Conservation (phyloP, 495 filamentous ascomycete genomes). For the Mytilinidion resinicola region DNA sequence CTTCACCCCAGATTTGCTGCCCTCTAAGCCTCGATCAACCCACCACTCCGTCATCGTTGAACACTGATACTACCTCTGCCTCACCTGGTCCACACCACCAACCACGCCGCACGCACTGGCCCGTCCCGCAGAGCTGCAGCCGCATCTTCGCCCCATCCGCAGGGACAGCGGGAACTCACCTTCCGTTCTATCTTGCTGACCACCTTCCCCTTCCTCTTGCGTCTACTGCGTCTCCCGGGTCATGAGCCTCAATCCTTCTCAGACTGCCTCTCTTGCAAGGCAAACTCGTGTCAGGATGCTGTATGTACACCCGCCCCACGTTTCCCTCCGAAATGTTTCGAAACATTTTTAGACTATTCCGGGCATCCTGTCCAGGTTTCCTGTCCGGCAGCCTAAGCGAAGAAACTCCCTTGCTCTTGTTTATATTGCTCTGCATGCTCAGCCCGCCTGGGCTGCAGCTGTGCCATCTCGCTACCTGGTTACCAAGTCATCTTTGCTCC, state of each 20-base stretch:
- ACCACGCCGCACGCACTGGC: neutral
- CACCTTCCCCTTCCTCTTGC: neutral
- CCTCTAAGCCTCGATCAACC: no score
- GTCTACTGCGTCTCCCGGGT: neutral
- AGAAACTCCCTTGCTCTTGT: neutral
- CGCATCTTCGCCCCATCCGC: neutral
- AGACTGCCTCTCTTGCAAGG: no score
- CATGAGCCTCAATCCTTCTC: no score
- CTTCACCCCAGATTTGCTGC: no score
- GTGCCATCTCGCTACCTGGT: no score
- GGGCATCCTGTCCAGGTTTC: constrained; percentile 10
- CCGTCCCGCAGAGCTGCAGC: neutral
- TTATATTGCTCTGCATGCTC: constrained; percentile 10
- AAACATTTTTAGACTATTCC: constrained; percentile 18
- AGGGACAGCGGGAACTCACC: neutral
- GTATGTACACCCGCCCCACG: no score
- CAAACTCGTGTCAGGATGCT: no score
- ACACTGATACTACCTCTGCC: no score
- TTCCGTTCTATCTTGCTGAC: constrained; percentile 3
- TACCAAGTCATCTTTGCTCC: no score
- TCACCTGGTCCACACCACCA: no score
- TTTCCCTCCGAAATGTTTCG: constrained; percentile 11
- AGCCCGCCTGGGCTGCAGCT: neutral
- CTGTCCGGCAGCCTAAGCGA: neutral
- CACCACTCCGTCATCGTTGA: no score